Evolutionary conservation across 2,329 filamentous ascomycete species (phyloP).

Genomic region (Pseudocercospora ulei): DNA sequence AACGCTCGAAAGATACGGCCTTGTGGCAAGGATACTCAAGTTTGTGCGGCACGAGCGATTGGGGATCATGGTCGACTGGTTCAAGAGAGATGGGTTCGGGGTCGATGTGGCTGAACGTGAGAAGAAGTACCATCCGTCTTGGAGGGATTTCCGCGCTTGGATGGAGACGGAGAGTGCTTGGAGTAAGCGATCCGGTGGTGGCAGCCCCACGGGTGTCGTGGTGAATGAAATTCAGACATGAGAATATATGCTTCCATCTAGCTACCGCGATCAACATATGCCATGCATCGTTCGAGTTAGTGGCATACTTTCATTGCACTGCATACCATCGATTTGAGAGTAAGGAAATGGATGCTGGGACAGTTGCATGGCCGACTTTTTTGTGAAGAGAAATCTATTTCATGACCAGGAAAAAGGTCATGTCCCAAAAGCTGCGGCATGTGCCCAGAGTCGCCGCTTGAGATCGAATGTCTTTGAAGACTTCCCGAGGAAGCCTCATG

Average conservation of each 20-base stretch:
- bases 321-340: background rate
- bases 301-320: background rate
- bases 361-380: background rate
- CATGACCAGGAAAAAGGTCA: conserved; percentile 4
- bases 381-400: conserved; percentile 9
- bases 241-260: background rate
- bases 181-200: too few species aligned
- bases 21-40: conserved; percentile 38
- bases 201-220: too few species aligned
- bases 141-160: conserved; percentile 45
- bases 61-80: conserved; percentile 40
- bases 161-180: conserved; percentile 42
- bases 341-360: background rate
- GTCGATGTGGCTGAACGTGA: conserved; percentile 40
- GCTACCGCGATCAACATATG: background rate
- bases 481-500: conserved; percentile 6
- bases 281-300: conserved; percentile 3
- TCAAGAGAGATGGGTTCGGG: conserved; percentile 41
- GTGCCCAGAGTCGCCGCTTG: conserved; percentile 7
- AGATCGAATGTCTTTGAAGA: conserved; percentile 3
- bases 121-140: conserved; percentile 38
- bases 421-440: conserved; percentile 1
- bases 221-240: background rate
- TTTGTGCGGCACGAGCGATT: conserved; percentile 35
- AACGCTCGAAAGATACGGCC: conserved; percentile 38